These are phyloP conservation scores for Rusavskia elegans DNA, from an alignment of 495 filamentous ascomycete species.

Conservation along the genomic window DNA sequence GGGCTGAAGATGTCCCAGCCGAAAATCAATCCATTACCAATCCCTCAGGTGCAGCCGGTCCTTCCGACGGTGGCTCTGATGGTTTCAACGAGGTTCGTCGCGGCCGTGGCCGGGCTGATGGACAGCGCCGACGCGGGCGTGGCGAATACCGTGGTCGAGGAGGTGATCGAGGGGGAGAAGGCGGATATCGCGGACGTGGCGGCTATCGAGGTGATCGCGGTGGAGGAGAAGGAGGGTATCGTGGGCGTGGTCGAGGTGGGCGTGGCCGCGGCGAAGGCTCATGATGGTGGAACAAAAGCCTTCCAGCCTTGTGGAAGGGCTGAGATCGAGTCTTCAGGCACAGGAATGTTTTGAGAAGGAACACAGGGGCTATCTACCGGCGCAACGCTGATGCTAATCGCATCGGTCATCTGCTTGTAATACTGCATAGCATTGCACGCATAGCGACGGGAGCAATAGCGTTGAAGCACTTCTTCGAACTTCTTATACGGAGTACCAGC, in stretches of 20 bases:
- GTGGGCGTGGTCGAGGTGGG: conserved; percentile 10
- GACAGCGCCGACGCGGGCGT: conserved; percentile 30
- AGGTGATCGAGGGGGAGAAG: conserved; percentile 31
- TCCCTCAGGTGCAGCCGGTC: conserved; percentile 18
- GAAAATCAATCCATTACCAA: conserved; percentile 16
- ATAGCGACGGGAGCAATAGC: conserved; percentile 8
- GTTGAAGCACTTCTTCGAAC: background rate
- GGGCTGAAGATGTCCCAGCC: conserved; percentile 49
- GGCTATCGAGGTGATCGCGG: conserved; percentile 49
- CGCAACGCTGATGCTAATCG: background rate
- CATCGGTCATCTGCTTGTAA: background rate
- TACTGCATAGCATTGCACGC: conserved; percentile 1
- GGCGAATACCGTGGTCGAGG: conserved; percentile 32
- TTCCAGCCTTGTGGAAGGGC: too few species aligned
- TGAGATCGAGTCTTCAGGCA: too few species aligned
- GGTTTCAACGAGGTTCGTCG: conserved; percentile 58
- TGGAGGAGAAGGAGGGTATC: conserved; percentile 35
- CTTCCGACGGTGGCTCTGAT: conserved; percentile 29
- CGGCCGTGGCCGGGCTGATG: conserved; percentile 31
- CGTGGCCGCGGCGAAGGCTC: conserved; percentile 10
- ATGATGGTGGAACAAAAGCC: background rate
- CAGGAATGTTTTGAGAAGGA: background rate
- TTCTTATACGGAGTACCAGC: too few species aligned
- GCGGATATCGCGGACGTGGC: conserved; percentile 40
- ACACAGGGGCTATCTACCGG: background rate